phyloP scores from a whole-genome alignment of 345 rosid species.

The Turnera subulata region DNA sequence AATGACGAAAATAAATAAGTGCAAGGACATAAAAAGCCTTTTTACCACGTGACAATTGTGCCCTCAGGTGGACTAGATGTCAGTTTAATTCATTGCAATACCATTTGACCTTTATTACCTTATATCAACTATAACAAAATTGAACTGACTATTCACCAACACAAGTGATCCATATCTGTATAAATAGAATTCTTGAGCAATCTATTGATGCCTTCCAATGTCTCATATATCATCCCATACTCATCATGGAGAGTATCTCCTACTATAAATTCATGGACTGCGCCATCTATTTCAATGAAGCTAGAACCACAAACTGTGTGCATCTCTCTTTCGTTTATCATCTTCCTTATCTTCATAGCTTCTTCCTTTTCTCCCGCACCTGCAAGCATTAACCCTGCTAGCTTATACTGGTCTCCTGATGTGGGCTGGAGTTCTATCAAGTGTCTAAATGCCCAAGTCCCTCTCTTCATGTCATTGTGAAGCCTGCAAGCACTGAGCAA shows the following conservation, averaged over 20 bases:
- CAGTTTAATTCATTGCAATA: too few relatives aligned
- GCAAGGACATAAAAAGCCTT: too few relatives aligned
- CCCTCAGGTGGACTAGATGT: too few relatives aligned
- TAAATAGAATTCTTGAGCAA: background rate
- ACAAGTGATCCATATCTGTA: too few relatives aligned
- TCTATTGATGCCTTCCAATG: background rate
- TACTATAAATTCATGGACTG: slow-evolving; percentile 8
- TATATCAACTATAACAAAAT: too few relatives aligned
- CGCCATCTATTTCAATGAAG: slow-evolving; percentile 1
- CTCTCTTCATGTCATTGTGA: slow-evolving; percentile 7
- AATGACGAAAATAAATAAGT: too few relatives aligned
- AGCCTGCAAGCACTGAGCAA: slow-evolving; percentile 7
- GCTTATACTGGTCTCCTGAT: slow-evolving; percentile 8
- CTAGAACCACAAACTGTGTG: slow-evolving; percentile 9
- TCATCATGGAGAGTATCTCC: background rate
- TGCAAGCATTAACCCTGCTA: slow-evolving; percentile 6
- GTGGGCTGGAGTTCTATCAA: slow-evolving; percentile 9
- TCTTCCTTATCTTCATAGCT: slow-evolving; percentile 9
- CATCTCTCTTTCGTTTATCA: slow-evolving; percentile 3
- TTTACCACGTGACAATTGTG: too few relatives aligned
- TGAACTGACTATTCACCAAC: too few relatives aligned
- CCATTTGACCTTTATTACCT: too few relatives aligned
- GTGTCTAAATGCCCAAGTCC: slow-evolving; percentile 6
- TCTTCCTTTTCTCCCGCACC: slow-evolving; percentile 6
- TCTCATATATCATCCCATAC: background rate